A percentile compares a stretch with the other conserved stretches of the same genome.
Evolutionary conservation across 148 eudicot genomes (phyloP).

Genomic region (Nepenthes mirabilis): DNA sequence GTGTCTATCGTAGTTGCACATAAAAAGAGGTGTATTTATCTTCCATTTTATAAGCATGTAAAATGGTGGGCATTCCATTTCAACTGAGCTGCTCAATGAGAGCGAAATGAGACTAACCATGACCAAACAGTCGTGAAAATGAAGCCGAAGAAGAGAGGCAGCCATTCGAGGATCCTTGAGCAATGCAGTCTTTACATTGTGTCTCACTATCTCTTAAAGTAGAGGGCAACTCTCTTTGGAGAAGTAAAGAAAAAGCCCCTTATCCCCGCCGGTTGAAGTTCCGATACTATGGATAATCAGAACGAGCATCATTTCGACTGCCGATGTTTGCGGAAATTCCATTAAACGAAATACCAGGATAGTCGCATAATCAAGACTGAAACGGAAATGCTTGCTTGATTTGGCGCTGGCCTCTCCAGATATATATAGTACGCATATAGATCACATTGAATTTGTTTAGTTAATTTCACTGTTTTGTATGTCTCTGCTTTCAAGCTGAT

Average conservation of each 20-base stretch:
- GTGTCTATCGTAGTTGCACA: too few species aligned
- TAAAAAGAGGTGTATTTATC: too few species aligned
- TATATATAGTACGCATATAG: background rate
- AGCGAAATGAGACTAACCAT: conserved; percentile 17
- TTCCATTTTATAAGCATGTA: too few species aligned
- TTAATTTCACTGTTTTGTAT: background rate
- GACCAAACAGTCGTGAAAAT: conserved; percentile 68
- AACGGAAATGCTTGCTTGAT: background rate
- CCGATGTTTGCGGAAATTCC: background rate
- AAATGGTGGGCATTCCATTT: too few species aligned
- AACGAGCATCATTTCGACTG: conserved; percentile 1
- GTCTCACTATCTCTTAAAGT: conserved; percentile 35
- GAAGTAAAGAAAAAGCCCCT: conserved; percentile 20
- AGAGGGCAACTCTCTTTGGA: conserved; percentile 44
- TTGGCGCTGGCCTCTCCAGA: background rate
- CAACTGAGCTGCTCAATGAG: too few species aligned
- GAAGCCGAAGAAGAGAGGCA: conserved; percentile 55
- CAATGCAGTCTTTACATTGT: conserved; percentile 35
- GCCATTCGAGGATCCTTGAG: conserved; percentile 45
- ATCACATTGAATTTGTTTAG: background rate
- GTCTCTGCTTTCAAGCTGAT: background rate
- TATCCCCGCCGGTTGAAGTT: conserved; percentile 9
- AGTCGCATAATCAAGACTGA: too few species aligned
- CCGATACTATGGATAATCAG: conserved; percentile 9
- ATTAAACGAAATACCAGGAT: background rate